Base-by-base conservation (phyloP, 306 rosid species). In the Quercus variabilis region DNA sequence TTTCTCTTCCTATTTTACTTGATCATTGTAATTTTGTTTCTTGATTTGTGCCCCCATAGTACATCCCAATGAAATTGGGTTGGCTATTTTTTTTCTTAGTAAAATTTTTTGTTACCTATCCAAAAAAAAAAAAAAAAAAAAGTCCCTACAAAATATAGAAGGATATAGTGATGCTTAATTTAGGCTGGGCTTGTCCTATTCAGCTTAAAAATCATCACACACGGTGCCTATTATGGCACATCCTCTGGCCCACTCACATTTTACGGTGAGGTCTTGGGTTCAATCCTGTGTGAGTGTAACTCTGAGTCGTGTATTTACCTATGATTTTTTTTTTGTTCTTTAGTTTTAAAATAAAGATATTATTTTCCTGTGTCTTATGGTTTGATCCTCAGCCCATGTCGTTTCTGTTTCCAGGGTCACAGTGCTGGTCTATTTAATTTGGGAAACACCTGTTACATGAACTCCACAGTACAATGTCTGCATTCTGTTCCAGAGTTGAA, bases 401-500 rank as follows among this genome's bases (percentile, higher is more conserved):
- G 26, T 55, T 74, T 69, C 12, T 71, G 54, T 63, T 79, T 83
- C 72, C 84, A 96, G 99, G 99, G 99, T 82, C 90, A 96, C 71
- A 82, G 90, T 78, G 93, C 99, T 70, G 99, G 99, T 78, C 89
- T 96, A 63, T 96, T 90, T 84, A 96, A 96, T 81, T 79, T 96
- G 96, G 99, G 99, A 78, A 88, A 96, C 83, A 96, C 99, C 4
- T 96, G 99, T 85, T 96, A 96, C 77, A 96, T 96, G 99, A 96
- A 93, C 86, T 96, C 99, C 83, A 96, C 99, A 60, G 65, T 96
- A 69, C 99, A 96, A 82, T 96, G 99, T 77, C 94, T 96, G 81
- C 99, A 96, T 88, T 96, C 92, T 57, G 99, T 96, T 81, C 99
- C 99, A 67, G 99, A 96, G 86, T 88, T 96, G 85, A 96, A 93